These are phyloP conservation scores for Penicillium roqueforti DNA, from an alignment of 495 filamentous ascomycete species.

Conservation along the genomic window DNA sequence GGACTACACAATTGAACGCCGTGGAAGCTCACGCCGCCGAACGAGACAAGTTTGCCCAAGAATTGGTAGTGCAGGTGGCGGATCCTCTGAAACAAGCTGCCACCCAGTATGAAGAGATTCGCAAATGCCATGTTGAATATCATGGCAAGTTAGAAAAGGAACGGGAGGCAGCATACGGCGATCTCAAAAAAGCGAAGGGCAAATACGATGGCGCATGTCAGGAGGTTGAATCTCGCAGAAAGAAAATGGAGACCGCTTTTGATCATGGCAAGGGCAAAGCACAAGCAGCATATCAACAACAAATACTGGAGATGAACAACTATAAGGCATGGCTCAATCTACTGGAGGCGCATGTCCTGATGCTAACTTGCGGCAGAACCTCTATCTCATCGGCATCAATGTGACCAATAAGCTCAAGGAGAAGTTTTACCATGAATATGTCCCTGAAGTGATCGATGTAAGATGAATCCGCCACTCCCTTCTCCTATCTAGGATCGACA, in stretches of 20 bases:
- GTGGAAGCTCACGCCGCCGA: constrained; percentile 84
- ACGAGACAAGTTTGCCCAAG: constrained; percentile 76
- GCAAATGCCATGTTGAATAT: constrained; percentile 87
- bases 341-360: background rate
- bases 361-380: constrained; percentile 56
- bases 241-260: constrained; percentile 86
- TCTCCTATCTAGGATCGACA: background rate
- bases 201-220: constrained; percentile 93
- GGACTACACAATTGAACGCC: constrained; percentile 87
- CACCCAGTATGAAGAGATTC: constrained; percentile 79
- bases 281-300: constrained; percentile 82
- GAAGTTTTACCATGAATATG: constrained; percentile 93
- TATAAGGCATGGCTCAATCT: constrained; percentile 57
- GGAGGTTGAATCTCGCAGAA: constrained; percentile 89
- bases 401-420: constrained; percentile 96
- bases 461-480: constrained; percentile 24
- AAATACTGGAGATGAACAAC: constrained; percentile 90
- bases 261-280: constrained; percentile 83
- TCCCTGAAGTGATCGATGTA: constrained; percentile 91
- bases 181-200: constrained; percentile 84
- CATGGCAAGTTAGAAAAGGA: constrained; percentile 85
- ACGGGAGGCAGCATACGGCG: constrained; percentile 73
- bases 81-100: constrained; percentile 74
- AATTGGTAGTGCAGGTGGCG: constrained; percentile 72
- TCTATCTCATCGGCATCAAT: constrained; percentile 90